Percentiles rank a stretch among this genome's conserved stretches.
phyloP scores from a whole-genome alignment of 768 basidiomycete genomes.

The Auricularia sp. region DNA sequence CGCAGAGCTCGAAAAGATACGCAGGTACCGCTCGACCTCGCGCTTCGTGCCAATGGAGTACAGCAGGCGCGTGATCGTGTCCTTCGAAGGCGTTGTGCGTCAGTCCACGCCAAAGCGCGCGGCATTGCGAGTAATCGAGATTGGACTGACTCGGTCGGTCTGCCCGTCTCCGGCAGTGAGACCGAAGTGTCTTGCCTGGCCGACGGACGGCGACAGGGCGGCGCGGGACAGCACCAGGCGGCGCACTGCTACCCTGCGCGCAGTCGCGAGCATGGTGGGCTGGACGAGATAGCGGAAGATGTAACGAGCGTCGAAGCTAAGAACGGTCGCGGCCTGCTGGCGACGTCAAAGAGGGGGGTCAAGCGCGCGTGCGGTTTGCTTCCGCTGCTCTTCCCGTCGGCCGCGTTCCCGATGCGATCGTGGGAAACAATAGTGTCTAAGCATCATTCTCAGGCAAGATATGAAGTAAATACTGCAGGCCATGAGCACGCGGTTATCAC shows the following conservation, averaged over 20 bases:
- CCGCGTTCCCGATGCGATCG: not conserved
- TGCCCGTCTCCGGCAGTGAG: not conserved
- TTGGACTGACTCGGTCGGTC: not conserved
- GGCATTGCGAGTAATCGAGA: not conserved
- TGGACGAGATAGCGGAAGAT: not conserved
- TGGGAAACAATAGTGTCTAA: too few species aligned
- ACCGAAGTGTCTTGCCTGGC: not conserved
- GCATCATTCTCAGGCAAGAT: too few species aligned
- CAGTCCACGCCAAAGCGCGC: not conserved
- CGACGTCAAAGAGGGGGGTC: not conserved
- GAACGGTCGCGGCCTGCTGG: not conserved
- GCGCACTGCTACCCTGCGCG: not conserved
- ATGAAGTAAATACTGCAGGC: too few species aligned
- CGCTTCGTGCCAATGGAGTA: constrained; percentile 96
- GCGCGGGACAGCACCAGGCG: not conserved
- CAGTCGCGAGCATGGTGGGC: not conserved
- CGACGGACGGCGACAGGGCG: not conserved
- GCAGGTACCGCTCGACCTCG: constrained; percentile 95
- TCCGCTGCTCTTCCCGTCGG: not conserved
- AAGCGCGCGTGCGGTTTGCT: not conserved
- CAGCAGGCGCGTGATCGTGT: constrained; percentile 91
- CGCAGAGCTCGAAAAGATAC: constrained; percentile 93
- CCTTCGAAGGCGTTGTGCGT: constrained; percentile 35
- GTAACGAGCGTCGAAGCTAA: not conserved
- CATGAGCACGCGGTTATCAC: too few species aligned